phyloP scores from a whole-genome alignment of 768 basidiomycete genomes.

The Leccinum subtestaceum region DNA sequence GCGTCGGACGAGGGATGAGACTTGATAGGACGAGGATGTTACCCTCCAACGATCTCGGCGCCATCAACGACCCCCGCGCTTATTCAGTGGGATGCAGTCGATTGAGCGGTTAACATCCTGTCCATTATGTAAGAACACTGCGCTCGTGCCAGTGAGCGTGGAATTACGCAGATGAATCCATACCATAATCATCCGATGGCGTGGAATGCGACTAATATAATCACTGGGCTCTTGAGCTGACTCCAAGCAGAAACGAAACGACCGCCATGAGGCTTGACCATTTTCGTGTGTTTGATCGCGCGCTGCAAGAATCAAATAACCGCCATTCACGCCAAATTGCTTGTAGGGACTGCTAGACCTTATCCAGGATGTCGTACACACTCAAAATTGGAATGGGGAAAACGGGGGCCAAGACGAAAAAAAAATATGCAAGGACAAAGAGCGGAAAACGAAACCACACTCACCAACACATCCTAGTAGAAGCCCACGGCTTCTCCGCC shows the following conservation, averaged over 20 bases:
- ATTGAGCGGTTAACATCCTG: not conserved
- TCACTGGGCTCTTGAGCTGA: not conserved
- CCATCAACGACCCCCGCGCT: not conserved
- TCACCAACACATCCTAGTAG: constrained; percentile 87
- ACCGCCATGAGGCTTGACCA: not conserved
- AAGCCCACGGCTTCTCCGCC: constrained; percentile 63
- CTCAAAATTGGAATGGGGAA: not conserved
- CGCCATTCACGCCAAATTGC: not conserved
- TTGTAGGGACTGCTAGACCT: not conserved
- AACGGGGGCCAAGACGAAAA: not conserved
- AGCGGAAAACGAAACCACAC: constrained; percentile 17
- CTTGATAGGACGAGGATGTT: constrained; percentile 16
- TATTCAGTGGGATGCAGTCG: not conserved
- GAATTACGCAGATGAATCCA: not conserved
- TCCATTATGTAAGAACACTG: not conserved
- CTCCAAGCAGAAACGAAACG: not conserved
- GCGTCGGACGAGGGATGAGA: not conserved
- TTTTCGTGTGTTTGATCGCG: not conserved
- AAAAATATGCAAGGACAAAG: not conserved
- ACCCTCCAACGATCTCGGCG: not conserved
- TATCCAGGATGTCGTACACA: not conserved
- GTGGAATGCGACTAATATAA: not conserved
- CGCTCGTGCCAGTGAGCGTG: not conserved
- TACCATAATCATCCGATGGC: not conserved
- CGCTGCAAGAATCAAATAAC: not conserved